Evolutionary conservation across 441 rosid species (phyloP).

Genomic region (Gossypium trilobum): DNA sequence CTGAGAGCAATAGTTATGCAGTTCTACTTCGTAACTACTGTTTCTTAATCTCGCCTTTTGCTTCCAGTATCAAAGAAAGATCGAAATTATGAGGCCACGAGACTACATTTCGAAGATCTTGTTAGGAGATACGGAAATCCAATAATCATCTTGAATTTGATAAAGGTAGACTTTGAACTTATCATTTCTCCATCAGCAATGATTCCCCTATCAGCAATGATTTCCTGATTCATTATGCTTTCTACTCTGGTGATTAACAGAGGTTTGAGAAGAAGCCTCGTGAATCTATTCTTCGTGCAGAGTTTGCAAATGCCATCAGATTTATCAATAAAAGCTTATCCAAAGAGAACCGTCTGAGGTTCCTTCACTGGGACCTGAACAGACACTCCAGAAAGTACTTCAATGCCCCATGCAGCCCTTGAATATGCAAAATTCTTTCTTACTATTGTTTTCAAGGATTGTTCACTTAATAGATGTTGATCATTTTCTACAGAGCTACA

Average conservation of each 20-base stretch:
- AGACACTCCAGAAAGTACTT: slow-evolving; percentile 55
- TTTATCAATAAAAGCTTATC: slow-evolving; percentile 42
- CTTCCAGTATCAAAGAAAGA: slow-evolving; percentile 37
- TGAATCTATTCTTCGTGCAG: slow-evolving; percentile 59
- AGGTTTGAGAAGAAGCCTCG: slow-evolving; percentile 67
- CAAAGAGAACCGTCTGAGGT: slow-evolving; percentile 51
- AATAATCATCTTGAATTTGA: slow-evolving; percentile 57
- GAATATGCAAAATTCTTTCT: not conserved
- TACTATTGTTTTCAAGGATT: not conserved
- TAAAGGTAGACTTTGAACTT: slow-evolving; percentile 38
- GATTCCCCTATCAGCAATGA: not conserved
- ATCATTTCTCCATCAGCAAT: not conserved
- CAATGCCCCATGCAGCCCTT: not conserved
- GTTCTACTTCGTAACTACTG: not conserved
- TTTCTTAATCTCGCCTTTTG: slow-evolving; percentile 21
- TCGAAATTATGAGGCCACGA: slow-evolving; percentile 49
- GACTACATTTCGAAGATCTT: slow-evolving; percentile 63
- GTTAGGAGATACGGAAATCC: slow-evolving; percentile 74
- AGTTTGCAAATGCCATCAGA: slow-evolving; percentile 59
- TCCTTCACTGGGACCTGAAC: slow-evolving; percentile 66
- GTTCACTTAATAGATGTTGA: slow-evolving; percentile 12
- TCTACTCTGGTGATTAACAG: slow-evolving; percentile 28
- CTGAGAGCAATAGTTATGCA: not conserved
- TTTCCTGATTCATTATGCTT: slow-evolving; percentile 3
- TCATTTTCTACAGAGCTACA: slow-evolving; percentile 40